Percentiles rank a stretch among this genome's conserved stretches.
Evolutionary conservation across 179 eudicot species (phyloP).

Genomic region (Beta lomatogona): DNA sequence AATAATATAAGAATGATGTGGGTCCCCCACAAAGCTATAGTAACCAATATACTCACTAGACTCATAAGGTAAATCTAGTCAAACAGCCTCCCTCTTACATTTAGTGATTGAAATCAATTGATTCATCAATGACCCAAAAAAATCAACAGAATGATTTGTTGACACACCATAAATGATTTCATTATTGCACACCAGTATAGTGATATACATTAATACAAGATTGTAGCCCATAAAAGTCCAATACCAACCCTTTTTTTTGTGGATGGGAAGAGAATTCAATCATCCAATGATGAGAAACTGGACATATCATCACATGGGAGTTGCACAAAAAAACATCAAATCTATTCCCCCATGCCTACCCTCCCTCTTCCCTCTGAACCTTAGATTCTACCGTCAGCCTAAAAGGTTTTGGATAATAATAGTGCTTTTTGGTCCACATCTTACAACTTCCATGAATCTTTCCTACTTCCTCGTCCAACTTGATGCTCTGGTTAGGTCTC

Average conservation of each 20-base stretch:
- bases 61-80: too few species aligned
- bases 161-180: background rate
- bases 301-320: slow-evolving; percentile 4
- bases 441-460: background rate
- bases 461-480: background rate
- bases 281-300: slow-evolving; percentile 1
- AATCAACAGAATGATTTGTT: background rate
- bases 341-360: background rate
- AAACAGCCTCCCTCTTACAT: too few species aligned
- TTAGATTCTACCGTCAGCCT: background rate
- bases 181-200: background rate
- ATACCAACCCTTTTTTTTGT: background rate
- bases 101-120: too few species aligned
- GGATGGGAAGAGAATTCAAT: background rate
- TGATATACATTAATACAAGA: background rate
- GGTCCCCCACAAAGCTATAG: too few species aligned
- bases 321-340: background rate
- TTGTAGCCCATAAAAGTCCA: background rate
- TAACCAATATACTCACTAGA: too few species aligned
- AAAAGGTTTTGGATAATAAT: slow-evolving; percentile 3
- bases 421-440: background rate
- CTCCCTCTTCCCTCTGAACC: background rate
- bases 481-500: background rate
- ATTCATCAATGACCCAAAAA: background rate
- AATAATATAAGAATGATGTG: too few species aligned